A percentile compares a stretch with the other conserved stretches of the same genome.
These are phyloP conservation scores for Cladosporium sp. DNA, from an alignment of 2,329 filamentous ascomycete species.

Conservation along the genomic window DNA sequence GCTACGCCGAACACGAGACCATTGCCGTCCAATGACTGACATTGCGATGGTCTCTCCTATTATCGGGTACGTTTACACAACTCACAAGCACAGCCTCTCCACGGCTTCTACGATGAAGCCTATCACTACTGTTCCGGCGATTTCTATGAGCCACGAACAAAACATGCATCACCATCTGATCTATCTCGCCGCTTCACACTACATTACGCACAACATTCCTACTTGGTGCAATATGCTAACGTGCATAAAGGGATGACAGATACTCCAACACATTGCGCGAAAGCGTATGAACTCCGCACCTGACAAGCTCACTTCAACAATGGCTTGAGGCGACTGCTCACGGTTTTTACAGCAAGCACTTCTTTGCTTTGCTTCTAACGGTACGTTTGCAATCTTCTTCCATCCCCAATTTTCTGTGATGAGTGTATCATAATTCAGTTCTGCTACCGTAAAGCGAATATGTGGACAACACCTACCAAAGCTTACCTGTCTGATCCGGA, in stretches of 20 bases:
- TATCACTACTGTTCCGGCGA: constrained; percentile 35
- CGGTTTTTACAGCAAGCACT: background rate
- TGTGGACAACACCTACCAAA: constrained; percentile 38
- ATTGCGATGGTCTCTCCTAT: background rate
- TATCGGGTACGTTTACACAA: constrained; percentile 15
- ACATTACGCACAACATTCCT: background rate
- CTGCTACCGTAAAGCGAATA: constrained; percentile 34
- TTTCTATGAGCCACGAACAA: constrained; percentile 34
- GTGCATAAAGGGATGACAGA: background rate
- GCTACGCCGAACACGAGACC: background rate
- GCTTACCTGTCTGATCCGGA: constrained; percentile 30
- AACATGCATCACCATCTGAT: constrained; percentile 42
- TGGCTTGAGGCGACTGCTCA: background rate
- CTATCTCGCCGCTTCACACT: constrained; percentile 1
- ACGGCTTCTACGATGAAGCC: constrained; percentile 26
- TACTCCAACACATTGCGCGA: too few relatives aligned
- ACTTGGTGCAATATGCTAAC: background rate
- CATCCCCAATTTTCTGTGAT: constrained; percentile 26
- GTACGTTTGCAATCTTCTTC: constrained; percentile 10
- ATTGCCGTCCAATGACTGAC: background rate
- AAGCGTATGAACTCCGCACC: too few relatives aligned
- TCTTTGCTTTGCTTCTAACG: background rate
- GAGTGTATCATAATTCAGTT: constrained; percentile 38
- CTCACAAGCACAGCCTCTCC: background rate
- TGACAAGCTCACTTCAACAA: constrained; percentile 4